Percentiles rank a stretch among this genome's conserved stretches.
These are phyloP conservation scores for Euphorbia peplus DNA, from an alignment of 345 rosid genomes.

Conservation along the genomic window DNA sequence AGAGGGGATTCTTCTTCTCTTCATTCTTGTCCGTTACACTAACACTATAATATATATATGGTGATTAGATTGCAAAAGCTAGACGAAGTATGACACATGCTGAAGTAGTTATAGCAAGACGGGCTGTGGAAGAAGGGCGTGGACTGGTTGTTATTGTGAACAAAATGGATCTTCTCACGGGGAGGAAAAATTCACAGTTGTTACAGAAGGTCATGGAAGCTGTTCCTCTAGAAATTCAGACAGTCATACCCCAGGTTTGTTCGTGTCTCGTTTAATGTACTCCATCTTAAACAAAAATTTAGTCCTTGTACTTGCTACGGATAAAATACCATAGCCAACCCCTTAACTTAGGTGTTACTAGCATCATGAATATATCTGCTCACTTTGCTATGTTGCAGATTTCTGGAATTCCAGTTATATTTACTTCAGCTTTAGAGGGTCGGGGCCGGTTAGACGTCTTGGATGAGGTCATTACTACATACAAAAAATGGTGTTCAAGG, in stretches of 20 bases:
- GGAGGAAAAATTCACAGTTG: slow-evolving; percentile 46
- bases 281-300: not conserved
- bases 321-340: not conserved
- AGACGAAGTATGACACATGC: slow-evolving; percentile 85
- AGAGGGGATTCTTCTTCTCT: not conserved
- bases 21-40: slow-evolving; percentile 3
- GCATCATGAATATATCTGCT: not conserved
- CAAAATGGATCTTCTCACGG: slow-evolving; percentile 88
- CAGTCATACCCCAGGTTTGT: slow-evolving; percentile 85
- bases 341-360: not conserved
- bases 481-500: slow-evolving; percentile 87
- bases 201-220: slow-evolving; percentile 76
- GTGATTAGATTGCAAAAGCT: slow-evolving; percentile 63
- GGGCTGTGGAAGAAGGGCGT: slow-evolving; percentile 95
- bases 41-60: not conserved
- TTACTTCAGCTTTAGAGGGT: slow-evolving; percentile 86
- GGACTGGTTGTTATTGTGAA: slow-evolving; percentile 83
- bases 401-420: slow-evolving; percentile 77
- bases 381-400: slow-evolving; percentile 44
- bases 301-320: not conserved
- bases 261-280: not conserved
- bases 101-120: slow-evolving; percentile 92
- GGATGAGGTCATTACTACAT: slow-evolving; percentile 66
- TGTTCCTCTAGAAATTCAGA: slow-evolving; percentile 91
- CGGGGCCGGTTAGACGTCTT: slow-evolving; percentile 71